Percentiles rank a stretch among this genome's conserved stretches.
Evolutionary conservation across 345 rosid species (phyloP).

Genomic region (Lepidium africanum): DNA sequence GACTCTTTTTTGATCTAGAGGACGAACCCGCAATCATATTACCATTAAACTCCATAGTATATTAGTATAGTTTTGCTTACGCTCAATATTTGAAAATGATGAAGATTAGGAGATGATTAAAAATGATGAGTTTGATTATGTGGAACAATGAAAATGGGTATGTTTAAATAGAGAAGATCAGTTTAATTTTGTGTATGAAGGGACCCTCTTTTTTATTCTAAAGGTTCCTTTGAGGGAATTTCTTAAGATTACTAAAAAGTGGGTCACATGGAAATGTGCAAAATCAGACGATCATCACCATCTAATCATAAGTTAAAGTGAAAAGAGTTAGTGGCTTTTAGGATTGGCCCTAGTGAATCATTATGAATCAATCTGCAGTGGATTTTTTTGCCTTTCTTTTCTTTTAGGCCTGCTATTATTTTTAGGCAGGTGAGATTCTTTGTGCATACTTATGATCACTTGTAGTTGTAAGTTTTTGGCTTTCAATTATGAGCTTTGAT

Average conservation of each 20-base stretch:
- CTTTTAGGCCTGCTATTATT: constrained; percentile 12
- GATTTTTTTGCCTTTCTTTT: background rate
- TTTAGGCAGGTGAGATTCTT: constrained; percentile 9
- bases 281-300: constrained; percentile 34
- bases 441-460: constrained; percentile 1
- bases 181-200: background rate
- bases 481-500: constrained; percentile 2
- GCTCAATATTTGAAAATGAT: background rate
- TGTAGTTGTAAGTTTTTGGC: constrained; percentile 8
- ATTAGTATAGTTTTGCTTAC: background rate
- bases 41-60: constrained; percentile 20
- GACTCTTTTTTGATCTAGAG: constrained; percentile 48
- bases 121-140: constrained; percentile 8
- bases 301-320: constrained; percentile 29
- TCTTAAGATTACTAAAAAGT: constrained; percentile 15
- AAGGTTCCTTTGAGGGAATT: constrained; percentile 5
- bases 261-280: constrained; percentile 35
- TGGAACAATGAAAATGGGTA: background rate
- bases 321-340: constrained; percentile 20
- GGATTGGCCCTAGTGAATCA: constrained; percentile 27
- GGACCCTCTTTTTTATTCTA: constrained; percentile 2
- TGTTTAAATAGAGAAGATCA: constrained; percentile 23
- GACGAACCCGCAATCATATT: constrained; percentile 36
- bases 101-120: background rate
- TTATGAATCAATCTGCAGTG: constrained; percentile 20